Conservation (phyloP, 805 yeast species). For the Tetrapisispora taiwanensis region DNA sequence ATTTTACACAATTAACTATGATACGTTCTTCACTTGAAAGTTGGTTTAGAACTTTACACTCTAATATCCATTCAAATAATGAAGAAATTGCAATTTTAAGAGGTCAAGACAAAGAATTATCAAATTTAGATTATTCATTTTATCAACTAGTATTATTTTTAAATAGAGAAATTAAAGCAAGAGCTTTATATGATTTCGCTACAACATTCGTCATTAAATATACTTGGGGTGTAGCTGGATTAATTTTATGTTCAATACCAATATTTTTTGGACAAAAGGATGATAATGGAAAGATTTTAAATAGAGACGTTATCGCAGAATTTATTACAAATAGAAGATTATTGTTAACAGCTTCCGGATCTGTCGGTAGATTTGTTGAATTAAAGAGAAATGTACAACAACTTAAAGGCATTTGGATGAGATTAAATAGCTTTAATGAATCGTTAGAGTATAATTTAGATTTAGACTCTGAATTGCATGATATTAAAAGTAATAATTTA, state of each 20-base stretch:
- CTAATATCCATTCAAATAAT: constrained; percentile 63
- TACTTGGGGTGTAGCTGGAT: constrained; percentile 93
- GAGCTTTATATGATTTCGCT: constrained; percentile 72
- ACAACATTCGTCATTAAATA: constrained; percentile 85
- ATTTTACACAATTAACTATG: constrained; percentile 72
- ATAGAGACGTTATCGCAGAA: constrained; percentile 51
- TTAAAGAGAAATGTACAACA: constrained; percentile 78
- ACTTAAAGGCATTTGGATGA: constrained; percentile 68
- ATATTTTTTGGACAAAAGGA: constrained; percentile 44
- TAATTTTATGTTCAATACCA: constrained; percentile 79
- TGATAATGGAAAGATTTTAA: constrained; percentile 6
- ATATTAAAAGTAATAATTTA: constrained; percentile 2
- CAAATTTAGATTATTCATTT: constrained; percentile 66
- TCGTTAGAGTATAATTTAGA: constrained; percentile 31
- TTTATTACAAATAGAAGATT: constrained; percentile 83
- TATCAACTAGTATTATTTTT: constrained; percentile 72
- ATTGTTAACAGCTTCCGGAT: constrained; percentile 73
- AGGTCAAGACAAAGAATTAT: constrained; percentile 74
- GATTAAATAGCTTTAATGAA: constrained; percentile 61
- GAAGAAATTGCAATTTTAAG: constrained; percentile 83
- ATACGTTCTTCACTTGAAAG: constrained; percentile 76
- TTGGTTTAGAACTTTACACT: constrained; percentile 70
- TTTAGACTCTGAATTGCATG: constrained; percentile 9
- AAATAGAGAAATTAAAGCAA: constrained; percentile 62
- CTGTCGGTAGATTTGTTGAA: constrained; percentile 77